phyloP scores from a whole-genome alignment of 176 grass and related monocot genomes.

The sorghum (Sorghum bicolor) region DNA sequence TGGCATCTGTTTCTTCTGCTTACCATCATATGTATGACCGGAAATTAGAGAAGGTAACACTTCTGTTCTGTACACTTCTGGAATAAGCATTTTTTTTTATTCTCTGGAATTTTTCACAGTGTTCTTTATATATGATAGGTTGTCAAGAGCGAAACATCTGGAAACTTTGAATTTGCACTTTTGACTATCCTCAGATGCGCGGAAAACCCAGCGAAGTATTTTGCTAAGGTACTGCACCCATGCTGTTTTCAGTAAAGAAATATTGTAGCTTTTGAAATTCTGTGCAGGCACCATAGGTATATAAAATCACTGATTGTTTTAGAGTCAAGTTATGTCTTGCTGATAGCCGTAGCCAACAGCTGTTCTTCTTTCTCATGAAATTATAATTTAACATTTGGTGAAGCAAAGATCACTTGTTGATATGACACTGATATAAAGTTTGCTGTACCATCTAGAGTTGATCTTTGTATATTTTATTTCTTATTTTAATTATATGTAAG shows the following conservation, averaged over 20 bases:
- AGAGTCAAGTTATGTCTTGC: neutral
- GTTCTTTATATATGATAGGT: constrained; percentile 44
- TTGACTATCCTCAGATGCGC: constrained; percentile 86
- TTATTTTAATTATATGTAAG: neutral
- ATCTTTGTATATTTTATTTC: neutral
- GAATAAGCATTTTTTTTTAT: constrained; percentile 1
- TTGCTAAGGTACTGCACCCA: constrained; percentile 76
- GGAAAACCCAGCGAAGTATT: constrained; percentile 91
- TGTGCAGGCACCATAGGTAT: neutral
- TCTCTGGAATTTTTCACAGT: constrained; percentile 1
- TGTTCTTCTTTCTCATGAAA: neutral
- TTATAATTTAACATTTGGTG: neutral
- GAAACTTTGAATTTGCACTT: constrained; percentile 86
- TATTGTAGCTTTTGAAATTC: neutral
- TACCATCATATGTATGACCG: constrained; percentile 79
- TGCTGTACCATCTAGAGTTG: neutral
- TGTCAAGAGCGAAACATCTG: constrained; percentile 95
- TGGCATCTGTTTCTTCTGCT: constrained; percentile 81
- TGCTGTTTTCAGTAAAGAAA: constrained; percentile 22
- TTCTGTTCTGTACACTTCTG: constrained; percentile 14
- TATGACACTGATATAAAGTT: neutral
- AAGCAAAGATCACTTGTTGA: constrained; percentile 12
- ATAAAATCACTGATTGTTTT: neutral
- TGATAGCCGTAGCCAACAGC: neutral
- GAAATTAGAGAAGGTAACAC: constrained; percentile 75